Evolutionary conservation across 2,329 filamentous ascomycete species (phyloP).

Genomic region (Fusarium setosum): DNA sequence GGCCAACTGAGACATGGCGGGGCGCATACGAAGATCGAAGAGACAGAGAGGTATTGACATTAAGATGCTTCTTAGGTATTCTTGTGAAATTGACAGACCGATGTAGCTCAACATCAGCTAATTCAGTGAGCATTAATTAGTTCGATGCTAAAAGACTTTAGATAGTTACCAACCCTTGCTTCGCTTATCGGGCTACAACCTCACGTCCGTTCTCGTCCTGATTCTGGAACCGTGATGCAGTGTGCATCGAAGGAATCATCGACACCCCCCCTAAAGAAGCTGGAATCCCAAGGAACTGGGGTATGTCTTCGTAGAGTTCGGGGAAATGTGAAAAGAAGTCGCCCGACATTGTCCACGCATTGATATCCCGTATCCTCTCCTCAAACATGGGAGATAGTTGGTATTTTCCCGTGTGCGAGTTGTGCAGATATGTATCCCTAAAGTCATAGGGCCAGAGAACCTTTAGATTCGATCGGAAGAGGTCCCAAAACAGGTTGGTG

Average conservation of each 20-base stretch:
- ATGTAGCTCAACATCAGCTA: too few species aligned
- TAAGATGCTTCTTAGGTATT: too few species aligned
- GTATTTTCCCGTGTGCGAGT: slow-evolving; percentile 38
- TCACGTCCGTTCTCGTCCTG: background rate
- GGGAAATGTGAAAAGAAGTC: slow-evolving; percentile 44
- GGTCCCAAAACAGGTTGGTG: slow-evolving; percentile 44
- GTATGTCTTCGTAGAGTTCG: slow-evolving; percentile 47
- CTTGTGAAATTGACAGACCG: too few species aligned
- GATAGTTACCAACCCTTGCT: too few species aligned
- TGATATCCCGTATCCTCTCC: slow-evolving; percentile 41
- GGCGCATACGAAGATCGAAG: too few species aligned
- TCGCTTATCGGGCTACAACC: too few species aligned
- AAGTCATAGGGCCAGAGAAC: slow-evolving; percentile 42
- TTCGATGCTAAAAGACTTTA: too few species aligned
- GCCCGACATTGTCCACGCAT: slow-evolving; percentile 42
- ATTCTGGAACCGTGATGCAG: background rate
- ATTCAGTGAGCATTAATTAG: too few species aligned
- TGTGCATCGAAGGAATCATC: background rate
- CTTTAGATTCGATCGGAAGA: slow-evolving; percentile 36
- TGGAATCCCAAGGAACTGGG: slow-evolving; percentile 14
- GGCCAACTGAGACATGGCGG: too few species aligned
- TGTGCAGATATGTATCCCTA: slow-evolving; percentile 41
- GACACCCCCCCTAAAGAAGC: background rate
- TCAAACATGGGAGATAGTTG: slow-evolving; percentile 41
- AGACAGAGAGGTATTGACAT: too few species aligned